phyloP scores from a whole-genome alignment of 768 basidiomycete species.

The Mycena crocata region DNA sequence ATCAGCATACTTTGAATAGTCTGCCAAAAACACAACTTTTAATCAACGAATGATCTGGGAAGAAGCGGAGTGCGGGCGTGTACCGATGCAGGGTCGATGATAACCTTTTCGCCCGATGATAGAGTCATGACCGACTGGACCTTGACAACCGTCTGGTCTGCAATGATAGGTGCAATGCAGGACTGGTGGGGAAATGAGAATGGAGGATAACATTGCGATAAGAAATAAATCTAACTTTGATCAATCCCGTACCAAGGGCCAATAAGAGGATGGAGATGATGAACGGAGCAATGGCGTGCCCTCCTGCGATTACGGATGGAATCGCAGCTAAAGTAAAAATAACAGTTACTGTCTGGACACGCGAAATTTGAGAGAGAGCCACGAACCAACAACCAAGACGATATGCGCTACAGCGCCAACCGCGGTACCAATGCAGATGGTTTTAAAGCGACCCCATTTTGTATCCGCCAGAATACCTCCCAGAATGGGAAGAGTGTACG shows the following conservation, averaged over 20 bases:
- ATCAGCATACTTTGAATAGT: conserved; percentile 32
- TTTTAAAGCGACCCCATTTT: conserved; percentile 55
- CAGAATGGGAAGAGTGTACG: conserved; percentile 43
- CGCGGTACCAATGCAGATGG: conserved; percentile 46
- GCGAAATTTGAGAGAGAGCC: background rate
- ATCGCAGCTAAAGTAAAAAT: conserved; percentile 25
- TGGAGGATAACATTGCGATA: conserved; percentile 21
- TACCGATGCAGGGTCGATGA: conserved; percentile 49
- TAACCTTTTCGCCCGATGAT: conserved; percentile 43
- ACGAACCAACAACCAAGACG: conserved; percentile 22
- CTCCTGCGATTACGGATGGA: conserved; percentile 32
- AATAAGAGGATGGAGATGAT: conserved; percentile 46
- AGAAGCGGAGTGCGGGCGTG: too few species aligned
- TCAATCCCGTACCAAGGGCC: conserved; percentile 32
- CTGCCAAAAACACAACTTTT: conserved; percentile 1
- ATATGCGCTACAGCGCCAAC: conserved; percentile 40
- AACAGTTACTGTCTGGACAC: background rate
- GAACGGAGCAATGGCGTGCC: conserved; percentile 34
- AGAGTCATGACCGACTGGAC: conserved; percentile 34
- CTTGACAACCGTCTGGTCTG: conserved; percentile 45
- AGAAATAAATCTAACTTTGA: conserved; percentile 18
- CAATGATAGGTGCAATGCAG: conserved; percentile 50
- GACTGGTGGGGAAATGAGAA: conserved; percentile 35
- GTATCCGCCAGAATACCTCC: conserved; percentile 55
- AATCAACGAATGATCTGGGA: background rate